A percentile compares a stretch with the other conserved stretches of the same genome.
Conservation (phyloP, 1,139 yeast species). For the Diutina siamensis region DNA sequence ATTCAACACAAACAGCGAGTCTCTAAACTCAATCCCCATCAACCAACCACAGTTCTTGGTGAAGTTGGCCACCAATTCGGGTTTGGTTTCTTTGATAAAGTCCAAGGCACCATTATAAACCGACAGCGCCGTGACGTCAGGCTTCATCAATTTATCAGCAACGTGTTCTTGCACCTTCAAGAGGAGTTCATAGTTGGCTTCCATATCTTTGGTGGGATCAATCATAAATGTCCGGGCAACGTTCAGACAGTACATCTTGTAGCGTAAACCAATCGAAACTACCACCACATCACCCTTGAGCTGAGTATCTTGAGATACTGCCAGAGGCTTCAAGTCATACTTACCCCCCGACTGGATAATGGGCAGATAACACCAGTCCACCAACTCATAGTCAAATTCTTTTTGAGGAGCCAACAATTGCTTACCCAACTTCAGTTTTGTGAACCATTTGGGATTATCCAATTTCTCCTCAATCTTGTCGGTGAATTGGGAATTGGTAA, state of each 20-base stretch:
- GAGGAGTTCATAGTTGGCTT: conserved; percentile 67
- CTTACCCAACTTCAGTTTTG: conserved; percentile 50
- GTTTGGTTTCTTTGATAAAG: conserved; percentile 45
- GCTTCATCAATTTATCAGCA: conserved; percentile 36
- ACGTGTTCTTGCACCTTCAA: conserved; percentile 58
- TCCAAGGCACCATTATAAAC: conserved; percentile 55
- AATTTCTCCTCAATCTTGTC: conserved; percentile 74
- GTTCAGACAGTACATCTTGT: conserved; percentile 82
- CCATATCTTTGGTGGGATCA: conserved; percentile 78
- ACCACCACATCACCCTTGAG: conserved; percentile 68
- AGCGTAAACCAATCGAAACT: conserved; percentile 77
- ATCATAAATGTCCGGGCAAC: conserved; percentile 81
- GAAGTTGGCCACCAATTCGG: conserved; percentile 55
- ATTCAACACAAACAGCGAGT: conserved; percentile 62
- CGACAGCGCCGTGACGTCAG: conserved; percentile 55
- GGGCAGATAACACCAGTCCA: conserved; percentile 95
- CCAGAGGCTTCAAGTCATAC: conserved; percentile 78
- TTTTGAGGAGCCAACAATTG: conserved; percentile 30
- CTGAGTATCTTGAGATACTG: conserved; percentile 56
- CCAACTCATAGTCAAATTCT: conserved; percentile 60
- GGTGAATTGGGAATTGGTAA: conserved; percentile 62
- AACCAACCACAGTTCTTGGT: conserved; percentile 83
- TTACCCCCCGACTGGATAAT: conserved; percentile 83
- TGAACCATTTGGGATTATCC: conserved; percentile 63
- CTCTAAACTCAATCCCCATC: conserved; percentile 86